Percentiles rank a stretch among this genome's conserved stretches.
Conservation (phyloP, 345 rosid species). For the Litchi chinensis region DNA sequence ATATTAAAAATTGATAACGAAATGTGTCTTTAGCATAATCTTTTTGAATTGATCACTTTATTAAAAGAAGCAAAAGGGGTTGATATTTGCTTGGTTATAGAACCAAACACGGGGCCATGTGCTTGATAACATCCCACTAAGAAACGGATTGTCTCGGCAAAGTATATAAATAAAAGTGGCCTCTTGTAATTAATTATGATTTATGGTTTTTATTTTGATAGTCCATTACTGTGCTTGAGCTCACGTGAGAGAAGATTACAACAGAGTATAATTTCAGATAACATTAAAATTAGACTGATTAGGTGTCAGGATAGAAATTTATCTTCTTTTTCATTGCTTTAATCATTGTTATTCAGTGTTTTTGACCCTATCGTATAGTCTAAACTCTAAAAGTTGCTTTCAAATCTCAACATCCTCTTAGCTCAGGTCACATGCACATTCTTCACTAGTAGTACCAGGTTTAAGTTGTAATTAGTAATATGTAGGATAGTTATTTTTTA, state of each 20-base stretch:
- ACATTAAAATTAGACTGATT: too few species aligned
- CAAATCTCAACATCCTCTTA: too few species aligned
- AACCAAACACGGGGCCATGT: constrained; percentile 9
- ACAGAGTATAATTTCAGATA: not conserved
- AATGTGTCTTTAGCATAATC: not conserved
- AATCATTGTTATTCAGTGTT: too few species aligned
- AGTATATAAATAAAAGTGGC: not conserved
- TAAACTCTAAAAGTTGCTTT: too few species aligned
- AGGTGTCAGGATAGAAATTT: too few species aligned
- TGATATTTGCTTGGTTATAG: not conserved
- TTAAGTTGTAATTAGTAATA: too few species aligned
- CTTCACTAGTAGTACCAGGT: too few species aligned
- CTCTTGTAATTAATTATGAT: not conserved
- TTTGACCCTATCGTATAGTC: too few species aligned
- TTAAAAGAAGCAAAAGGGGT: not conserved
- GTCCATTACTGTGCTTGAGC: not conserved
- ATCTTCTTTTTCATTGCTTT: too few species aligned
- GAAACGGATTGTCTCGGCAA: not conserved
- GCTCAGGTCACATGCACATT: too few species aligned
- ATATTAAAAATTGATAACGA: not conserved
- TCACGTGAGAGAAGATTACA: not conserved
- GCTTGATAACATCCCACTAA: not conserved
- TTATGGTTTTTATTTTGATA: not conserved
- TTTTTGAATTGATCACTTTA: not conserved
- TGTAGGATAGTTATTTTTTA: too few species aligned